A percentile compares a stretch with the other conserved stretches of the same genome.
These are phyloP conservation scores for Leishmania tropica DNA, from an alignment of 208 protist species.

Conservation along the genomic window DNA sequence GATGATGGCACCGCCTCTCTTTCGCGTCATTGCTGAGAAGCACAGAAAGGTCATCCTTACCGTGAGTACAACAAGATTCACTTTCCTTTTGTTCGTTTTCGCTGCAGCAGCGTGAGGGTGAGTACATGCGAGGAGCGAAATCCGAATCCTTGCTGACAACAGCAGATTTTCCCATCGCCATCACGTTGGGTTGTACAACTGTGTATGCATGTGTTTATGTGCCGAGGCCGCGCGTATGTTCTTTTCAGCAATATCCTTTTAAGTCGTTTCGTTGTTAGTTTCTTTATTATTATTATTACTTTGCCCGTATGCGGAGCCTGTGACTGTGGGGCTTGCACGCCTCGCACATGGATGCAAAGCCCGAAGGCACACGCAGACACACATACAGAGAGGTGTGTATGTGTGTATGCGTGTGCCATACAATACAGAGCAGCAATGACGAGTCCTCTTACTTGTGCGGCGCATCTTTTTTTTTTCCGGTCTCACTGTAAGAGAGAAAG, in stretches of 20 bases:
- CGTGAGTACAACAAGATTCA: neutral
- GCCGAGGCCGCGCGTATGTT: neutral
- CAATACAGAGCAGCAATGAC: neutral
- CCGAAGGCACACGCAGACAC: neutral
- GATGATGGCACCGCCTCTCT: neutral
- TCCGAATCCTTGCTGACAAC: neutral
- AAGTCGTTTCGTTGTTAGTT: neutral
- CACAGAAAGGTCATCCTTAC: neutral
- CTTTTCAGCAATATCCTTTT: neutral
- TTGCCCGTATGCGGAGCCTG: neutral
- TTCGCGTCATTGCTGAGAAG: neutral
- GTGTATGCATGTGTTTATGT: neutral
- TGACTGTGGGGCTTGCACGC: neutral
- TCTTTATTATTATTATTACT: neutral
- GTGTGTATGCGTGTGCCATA: neutral
- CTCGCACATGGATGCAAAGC: neutral
- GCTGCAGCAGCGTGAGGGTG: neutral
- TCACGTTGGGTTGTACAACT: neutral
- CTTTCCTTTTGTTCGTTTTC: neutral
- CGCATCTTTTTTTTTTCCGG: neutral
- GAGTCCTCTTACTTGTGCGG: neutral
- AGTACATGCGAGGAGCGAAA: neutral
- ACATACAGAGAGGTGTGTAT: neutral
- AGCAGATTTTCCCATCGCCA: neutral
- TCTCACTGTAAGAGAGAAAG: no score